Evolutionary conservation across 768 basidiomycete genomes (phyloP).

Genomic region (Boletellus ananas): DNA sequence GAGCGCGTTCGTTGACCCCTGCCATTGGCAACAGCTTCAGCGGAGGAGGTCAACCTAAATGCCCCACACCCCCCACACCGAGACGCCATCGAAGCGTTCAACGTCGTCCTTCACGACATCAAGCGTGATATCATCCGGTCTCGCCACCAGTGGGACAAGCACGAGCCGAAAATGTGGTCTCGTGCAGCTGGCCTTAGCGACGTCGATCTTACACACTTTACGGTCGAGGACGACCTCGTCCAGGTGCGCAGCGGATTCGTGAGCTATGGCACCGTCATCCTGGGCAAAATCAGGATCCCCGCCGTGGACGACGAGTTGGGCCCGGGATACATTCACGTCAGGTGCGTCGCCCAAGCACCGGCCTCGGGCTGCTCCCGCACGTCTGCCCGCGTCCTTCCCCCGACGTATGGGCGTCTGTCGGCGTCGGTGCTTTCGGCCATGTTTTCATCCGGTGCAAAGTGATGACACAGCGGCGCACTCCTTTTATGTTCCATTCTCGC

Average conservation of each 20-base stretch:
- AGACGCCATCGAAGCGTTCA: slow-evolving; percentile 67
- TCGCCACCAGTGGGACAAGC: slow-evolving; percentile 66
- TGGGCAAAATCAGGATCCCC: slow-evolving; percentile 74
- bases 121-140: slow-evolving; percentile 65
- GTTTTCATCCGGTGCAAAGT: slow-evolving; percentile 3
- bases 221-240: slow-evolving; percentile 42
- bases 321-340: slow-evolving; percentile 65
- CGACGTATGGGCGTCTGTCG: slow-evolving; percentile 7
- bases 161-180: slow-evolving; percentile 59
- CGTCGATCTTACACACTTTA: slow-evolving; percentile 48
- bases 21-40: slow-evolving; percentile 43
- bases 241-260: slow-evolving; percentile 51
- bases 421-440: slow-evolving; percentile 4
- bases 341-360: slow-evolving; percentile 39
- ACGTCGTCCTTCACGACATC: slow-evolving; percentile 48
- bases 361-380: not conserved
- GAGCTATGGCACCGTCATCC: slow-evolving; percentile 65
- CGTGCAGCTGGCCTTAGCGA: slow-evolving; percentile 53
- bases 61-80: slow-evolving; percentile 54
- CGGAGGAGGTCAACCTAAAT: slow-evolving; percentile 55
- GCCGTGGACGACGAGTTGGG: slow-evolving; percentile 59
- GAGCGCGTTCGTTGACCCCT: slow-evolving; percentile 8
- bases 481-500: slow-evolving; percentile 2
- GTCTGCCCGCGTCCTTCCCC: not conserved
- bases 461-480: slow-evolving; percentile 11